Evolutionary conservation across 2,329 filamentous ascomycete genomes (phyloP), one percentile per base, ranked within the genome.

Genomic region (Monilinia aucupariae): DNA sequence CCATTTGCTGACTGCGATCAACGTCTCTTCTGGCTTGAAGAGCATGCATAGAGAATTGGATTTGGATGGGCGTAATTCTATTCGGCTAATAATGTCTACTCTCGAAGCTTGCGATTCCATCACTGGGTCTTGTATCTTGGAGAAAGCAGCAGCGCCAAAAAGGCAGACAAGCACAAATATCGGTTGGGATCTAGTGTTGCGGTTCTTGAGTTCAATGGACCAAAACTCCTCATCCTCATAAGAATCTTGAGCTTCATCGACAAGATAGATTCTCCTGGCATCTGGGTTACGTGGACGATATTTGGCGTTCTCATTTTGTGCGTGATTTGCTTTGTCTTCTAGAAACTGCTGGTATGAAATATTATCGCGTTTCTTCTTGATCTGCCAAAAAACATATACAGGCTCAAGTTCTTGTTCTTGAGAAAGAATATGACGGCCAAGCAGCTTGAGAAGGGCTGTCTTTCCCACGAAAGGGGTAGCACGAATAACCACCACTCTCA

Each of bases 121-220:
- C 7, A 1, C n/a, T 27, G 15, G 1, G 4, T 41, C 15, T 30
- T 54, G 37, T 9, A 13, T 54, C 15, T 8, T 17, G 17, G 22
- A 20, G 20, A 43, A 8, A 2, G 37, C 37, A 30, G 1, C 17
- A n/a, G 15, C 9, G 17, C 22, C 17, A 30, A 41, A 54, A 54
- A 43, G 52, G 8, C 52, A 54, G 17, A 13, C 52, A 54, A 54
- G 37, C 37, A 54, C 52, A 7, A 54, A 54, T 41, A 54, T 54
- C 9, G 25, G 2, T 9, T 12, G 37, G 3, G 15, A 12, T 30
- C 52, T 30, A 13, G 52, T 54, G 37, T 13, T 8, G 8, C 1
- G 17, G 9, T n/a, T 54, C 17, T n/a, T 54, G 37, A 54, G 34
- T 1, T 30, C 5, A 43, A 3, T 0, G 0, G 17, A 8, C 52